Evolutionary conservation across 2,329 filamentous ascomycete genomes (phyloP).

Genomic region (Beauveria varroae): DNA sequence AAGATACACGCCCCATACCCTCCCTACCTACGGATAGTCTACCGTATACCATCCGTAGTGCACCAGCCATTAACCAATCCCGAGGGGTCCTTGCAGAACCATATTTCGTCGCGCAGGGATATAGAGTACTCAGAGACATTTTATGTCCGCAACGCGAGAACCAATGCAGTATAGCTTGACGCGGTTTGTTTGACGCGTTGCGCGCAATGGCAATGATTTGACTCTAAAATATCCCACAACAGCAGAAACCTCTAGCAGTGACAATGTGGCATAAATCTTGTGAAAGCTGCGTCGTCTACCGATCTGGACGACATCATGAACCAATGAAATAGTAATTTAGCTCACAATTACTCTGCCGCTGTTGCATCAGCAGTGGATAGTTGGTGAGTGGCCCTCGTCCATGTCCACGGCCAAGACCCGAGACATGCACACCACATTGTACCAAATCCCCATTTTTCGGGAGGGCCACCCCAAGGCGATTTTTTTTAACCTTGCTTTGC

Average conservation of each 20-base stretch:
- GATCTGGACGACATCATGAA: background rate
- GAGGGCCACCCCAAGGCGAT: background rate
- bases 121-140: background rate
- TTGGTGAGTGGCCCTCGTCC: background rate
- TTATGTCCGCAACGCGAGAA: background rate
- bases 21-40: background rate
- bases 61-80: background rate
- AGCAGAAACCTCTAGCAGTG: background rate
- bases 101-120: background rate
- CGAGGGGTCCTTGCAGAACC: background rate
- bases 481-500: background rate
- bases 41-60: too few species aligned
- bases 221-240: too few species aligned
- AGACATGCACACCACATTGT: conserved; percentile 1
- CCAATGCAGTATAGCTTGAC: background rate
- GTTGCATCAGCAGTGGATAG: conserved; percentile 4
- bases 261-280: background rate
- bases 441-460: conserved; percentile 7
- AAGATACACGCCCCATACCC: background rate
- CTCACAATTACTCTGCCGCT: background rate
- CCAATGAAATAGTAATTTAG: background rate
- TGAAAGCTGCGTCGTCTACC: background rate
- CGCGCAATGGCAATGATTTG: background rate
- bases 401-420: conserved; percentile 7
- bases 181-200: background rate